Percentiles rank a stretch among this genome's conserved stretches.
Evolutionary conservation across 2,329 filamentous ascomycete genomes (phyloP).

Genomic region (Bisporella sp.): DNA sequence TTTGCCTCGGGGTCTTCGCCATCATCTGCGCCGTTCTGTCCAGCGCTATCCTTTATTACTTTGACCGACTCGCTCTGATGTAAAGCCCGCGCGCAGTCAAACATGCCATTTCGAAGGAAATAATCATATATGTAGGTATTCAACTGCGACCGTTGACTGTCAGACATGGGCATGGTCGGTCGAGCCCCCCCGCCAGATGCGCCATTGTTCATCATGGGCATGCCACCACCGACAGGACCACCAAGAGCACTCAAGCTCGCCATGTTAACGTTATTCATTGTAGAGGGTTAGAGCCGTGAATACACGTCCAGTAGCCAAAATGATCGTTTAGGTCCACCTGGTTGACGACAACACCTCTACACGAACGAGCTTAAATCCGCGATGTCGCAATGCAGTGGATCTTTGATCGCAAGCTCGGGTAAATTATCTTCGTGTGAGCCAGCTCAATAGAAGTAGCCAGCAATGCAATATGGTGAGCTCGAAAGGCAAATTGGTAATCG

Average conservation of each 20-base stretch:
- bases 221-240: constrained; percentile 50
- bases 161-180: constrained; percentile 27
- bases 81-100: constrained; percentile 72
- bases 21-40: constrained; percentile 63
- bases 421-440: too few species aligned
- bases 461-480: too few species aligned
- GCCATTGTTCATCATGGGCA: constrained; percentile 56
- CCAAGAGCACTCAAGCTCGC: constrained; percentile 59
- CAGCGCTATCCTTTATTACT: constrained; percentile 61
- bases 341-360: too few species aligned
- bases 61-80: constrained; percentile 60
- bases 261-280: constrained; percentile 42
- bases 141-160: constrained; percentile 46
- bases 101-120: constrained; percentile 79
- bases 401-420: too few species aligned
- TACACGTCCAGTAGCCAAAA: too few species aligned
- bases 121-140: constrained; percentile 92
- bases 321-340: too few species aligned
- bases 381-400: too few species aligned
- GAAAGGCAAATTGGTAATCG: too few species aligned
- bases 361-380: too few species aligned
- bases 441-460: too few species aligned
- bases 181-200: constrained; percentile 20
- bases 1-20: constrained; percentile 79
- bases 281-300: constrained; percentile 11